Percentiles rank a stretch among this genome's conserved stretches.
Conservation (phyloP, 2,329 filamentous ascomycete species). For the Myriosclerotinia curreyana region DNA sequence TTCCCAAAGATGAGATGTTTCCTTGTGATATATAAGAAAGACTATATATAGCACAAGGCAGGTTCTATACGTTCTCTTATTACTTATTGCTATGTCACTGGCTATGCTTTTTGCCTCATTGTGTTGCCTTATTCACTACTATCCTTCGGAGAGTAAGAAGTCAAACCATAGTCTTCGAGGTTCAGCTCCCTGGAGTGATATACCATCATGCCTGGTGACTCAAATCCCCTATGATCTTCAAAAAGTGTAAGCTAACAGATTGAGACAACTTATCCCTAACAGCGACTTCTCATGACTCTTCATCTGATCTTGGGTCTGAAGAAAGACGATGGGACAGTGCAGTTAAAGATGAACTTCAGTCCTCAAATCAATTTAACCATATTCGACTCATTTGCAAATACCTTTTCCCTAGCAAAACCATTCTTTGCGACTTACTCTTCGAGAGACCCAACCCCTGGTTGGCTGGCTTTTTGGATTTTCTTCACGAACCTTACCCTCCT, state of each 20-base stretch:
- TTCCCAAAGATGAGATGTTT: no score
- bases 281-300: not conserved
- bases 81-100: not conserved
- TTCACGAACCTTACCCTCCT: not conserved
- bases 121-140: not conserved
- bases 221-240: not conserved
- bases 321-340: not conserved
- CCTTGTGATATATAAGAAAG: no score
- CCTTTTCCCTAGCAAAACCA: not conserved
- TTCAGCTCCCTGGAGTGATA: not conserved
- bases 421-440: not conserved
- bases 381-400: not conserved
- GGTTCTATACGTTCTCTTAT: no score
- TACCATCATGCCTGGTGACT: not conserved
- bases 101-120: not conserved
- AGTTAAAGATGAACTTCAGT: not conserved
- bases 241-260: constrained; percentile 1
- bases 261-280: not conserved
- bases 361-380: no score
- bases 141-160: not conserved
- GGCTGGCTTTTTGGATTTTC: not conserved
- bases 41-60: no score
- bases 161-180: not conserved
- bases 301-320: not conserved
- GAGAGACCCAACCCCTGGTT: not conserved